Conservation (phyloP, 1,139 yeast genomes). For the Nadsonia starkeyi-henricii region DNA sequence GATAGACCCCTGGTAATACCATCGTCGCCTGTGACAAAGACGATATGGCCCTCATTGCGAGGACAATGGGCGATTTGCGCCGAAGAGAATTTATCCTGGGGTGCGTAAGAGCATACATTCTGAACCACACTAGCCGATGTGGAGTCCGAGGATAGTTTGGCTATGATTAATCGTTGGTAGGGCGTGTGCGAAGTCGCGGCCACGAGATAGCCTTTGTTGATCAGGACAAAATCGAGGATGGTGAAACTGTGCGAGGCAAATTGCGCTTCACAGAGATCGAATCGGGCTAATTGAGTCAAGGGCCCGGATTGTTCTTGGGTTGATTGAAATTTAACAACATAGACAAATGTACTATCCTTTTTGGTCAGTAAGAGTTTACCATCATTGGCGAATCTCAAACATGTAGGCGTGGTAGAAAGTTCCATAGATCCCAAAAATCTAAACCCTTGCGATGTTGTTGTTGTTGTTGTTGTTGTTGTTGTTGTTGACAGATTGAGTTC, state of each 20-base stretch:
- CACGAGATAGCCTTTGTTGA: background rate
- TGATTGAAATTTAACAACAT: background rate
- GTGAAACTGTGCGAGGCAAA: background rate
- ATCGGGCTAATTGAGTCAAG: background rate
- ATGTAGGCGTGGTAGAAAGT: background rate
- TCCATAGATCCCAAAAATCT: background rate
- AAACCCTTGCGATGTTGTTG: background rate
- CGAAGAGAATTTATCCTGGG: background rate
- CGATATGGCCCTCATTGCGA: background rate
- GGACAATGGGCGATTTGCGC: background rate
- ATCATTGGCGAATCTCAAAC: background rate
- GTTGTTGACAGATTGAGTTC: background rate
- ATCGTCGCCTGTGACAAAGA: background rate
- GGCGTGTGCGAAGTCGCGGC: background rate
- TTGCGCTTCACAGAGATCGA: background rate
- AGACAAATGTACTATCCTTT: background rate
- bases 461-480: too few species aligned
- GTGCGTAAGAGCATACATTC: background rate
- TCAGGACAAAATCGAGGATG: background rate
- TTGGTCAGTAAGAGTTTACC: background rate
- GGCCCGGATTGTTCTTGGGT: too few species aligned
- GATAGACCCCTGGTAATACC: background rate
- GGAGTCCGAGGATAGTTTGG: background rate
- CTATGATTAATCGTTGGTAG: background rate
- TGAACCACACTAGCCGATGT: background rate